Conservation (phyloP, 148 eudicot genomes). For the Vaccinium vitisidaea region DNA sequence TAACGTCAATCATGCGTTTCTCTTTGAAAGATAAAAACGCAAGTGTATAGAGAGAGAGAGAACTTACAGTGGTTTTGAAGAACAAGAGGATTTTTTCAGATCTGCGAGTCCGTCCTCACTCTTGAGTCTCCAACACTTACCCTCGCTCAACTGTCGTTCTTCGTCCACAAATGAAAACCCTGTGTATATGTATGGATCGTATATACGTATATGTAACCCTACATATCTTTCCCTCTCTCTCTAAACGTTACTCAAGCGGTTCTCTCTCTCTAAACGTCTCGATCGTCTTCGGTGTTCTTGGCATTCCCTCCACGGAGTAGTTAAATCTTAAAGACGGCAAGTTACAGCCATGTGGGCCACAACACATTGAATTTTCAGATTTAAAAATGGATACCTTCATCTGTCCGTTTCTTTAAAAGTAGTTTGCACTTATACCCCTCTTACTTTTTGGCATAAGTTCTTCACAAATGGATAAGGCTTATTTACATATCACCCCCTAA, state of each 20-base stretch:
- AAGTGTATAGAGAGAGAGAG: background rate
- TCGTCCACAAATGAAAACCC: background rate
- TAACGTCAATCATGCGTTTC: background rate
- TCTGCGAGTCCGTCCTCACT: background rate
- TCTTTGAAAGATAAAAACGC: background rate
- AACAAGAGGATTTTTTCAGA: conserved; percentile 1
- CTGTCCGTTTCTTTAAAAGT: background rate
- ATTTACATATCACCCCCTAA: too few relatives aligned
- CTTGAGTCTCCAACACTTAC: background rate
- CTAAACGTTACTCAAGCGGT: background rate
- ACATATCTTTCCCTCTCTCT: background rate
- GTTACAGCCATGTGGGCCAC: conserved; percentile 3
- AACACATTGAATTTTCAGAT: conserved; percentile 1
- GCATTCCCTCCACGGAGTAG: conserved; percentile 10
- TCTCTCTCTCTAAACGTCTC: conserved; percentile 13
- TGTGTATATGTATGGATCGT: background rate
- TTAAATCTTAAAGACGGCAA: background rate
- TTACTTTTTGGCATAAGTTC: background rate
- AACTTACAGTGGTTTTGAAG: conserved; percentile 2
- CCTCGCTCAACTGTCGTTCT: background rate
- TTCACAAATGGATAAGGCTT: background rate
- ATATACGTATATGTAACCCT: background rate
- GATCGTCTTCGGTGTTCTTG: background rate
- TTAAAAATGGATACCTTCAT: background rate
- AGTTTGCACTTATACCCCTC: conserved; percentile 11